Evolutionary conservation across 2,329 filamentous ascomycete species (phyloP).

Genomic region (Lecanicillium sp.): DNA sequence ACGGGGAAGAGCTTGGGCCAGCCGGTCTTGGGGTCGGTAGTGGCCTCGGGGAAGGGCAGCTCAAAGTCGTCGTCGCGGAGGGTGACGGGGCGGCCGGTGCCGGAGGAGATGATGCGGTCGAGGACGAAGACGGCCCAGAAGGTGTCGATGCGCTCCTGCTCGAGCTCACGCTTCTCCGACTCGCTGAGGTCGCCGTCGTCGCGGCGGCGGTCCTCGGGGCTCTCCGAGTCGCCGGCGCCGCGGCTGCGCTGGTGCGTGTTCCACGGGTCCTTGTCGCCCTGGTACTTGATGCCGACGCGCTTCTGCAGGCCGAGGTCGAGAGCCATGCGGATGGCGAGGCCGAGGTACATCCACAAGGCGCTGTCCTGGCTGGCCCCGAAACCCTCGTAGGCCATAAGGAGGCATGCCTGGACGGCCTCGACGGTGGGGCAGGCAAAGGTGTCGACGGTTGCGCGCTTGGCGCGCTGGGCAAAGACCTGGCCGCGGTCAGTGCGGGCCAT

Average conservation of each 20-base stretch:
- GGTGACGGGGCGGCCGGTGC: conserved; percentile 77
- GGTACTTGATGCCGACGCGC: conserved; percentile 63
- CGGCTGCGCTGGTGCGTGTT: conserved; percentile 40
- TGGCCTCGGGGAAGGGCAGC: conserved; percentile 56
- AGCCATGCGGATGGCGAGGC: conserved; percentile 77
- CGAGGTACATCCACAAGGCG: conserved; percentile 89
- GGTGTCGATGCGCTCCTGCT: conserved; percentile 77
- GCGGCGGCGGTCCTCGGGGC: conserved; percentile 36
- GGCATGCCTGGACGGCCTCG: conserved; percentile 74
- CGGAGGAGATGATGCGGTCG: conserved; percentile 80
- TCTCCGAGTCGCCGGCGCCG: conserved; percentile 27
- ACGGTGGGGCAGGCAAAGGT: conserved; percentile 78
- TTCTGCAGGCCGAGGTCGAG: conserved; percentile 78
- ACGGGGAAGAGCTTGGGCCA: conserved; percentile 77
- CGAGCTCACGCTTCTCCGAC: conserved; percentile 57
- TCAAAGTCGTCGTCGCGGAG: conserved; percentile 82
- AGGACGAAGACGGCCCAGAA: conserved; percentile 89
- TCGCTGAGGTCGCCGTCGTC: conserved; percentile 38
- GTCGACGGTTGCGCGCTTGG: conserved; percentile 76
- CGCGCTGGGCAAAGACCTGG: conserved; percentile 71
- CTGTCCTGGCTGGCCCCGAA: conserved; percentile 87
- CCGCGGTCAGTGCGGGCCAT: conserved; percentile 62
- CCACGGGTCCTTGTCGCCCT: conserved; percentile 47
- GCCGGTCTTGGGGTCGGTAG: conserved; percentile 48
- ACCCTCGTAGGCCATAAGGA: conserved; percentile 81